phyloP scores from a whole-genome alignment of 2,329 filamentous ascomycete species.

The Lachnellula arida region DNA sequence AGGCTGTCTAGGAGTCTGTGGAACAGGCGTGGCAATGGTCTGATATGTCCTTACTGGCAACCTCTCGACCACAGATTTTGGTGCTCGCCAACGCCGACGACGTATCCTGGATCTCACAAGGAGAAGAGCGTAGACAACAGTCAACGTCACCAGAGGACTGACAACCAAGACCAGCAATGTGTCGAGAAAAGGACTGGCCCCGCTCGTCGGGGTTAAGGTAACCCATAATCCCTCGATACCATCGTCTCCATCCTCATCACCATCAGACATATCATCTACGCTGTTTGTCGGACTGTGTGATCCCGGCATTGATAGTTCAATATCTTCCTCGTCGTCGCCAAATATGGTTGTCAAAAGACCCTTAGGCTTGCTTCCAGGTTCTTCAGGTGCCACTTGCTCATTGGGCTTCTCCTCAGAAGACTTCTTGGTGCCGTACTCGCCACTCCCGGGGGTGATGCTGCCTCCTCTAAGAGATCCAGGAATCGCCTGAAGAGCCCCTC shows the following conservation, averaged over 20 bases:
- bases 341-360: slow-evolving; percentile 49
- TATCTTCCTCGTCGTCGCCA: slow-evolving; percentile 39
- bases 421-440: slow-evolving; percentile 51
- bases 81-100: slow-evolving; percentile 88
- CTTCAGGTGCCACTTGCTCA: slow-evolving; percentile 21
- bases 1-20: slow-evolving; percentile 53
- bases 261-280: slow-evolving; percentile 17
- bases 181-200: slow-evolving; percentile 90
- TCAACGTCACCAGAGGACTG: slow-evolving; percentile 86
- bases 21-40: slow-evolving; percentile 63
- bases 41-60: slow-evolving; percentile 96
- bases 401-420: slow-evolving; percentile 24
- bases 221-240: slow-evolving; percentile 84
- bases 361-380: slow-evolving; percentile 23
- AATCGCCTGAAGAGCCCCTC: slow-evolving; percentile 26
- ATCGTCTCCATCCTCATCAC: slow-evolving; percentile 33
- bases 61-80: slow-evolving; percentile 90
- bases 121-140: slow-evolving; percentile 85
- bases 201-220: slow-evolving; percentile 87
- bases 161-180: slow-evolving; percentile 95
- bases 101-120: slow-evolving; percentile 85
- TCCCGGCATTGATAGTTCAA: slow-evolving; percentile 26
- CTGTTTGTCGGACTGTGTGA: slow-evolving; percentile 5
- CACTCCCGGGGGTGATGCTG: slow-evolving; percentile 67
- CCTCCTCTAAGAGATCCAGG: slow-evolving; percentile 50